Base-by-base conservation (phyloP, 805 yeast genomes). In the Ogataea angusta region DNA sequence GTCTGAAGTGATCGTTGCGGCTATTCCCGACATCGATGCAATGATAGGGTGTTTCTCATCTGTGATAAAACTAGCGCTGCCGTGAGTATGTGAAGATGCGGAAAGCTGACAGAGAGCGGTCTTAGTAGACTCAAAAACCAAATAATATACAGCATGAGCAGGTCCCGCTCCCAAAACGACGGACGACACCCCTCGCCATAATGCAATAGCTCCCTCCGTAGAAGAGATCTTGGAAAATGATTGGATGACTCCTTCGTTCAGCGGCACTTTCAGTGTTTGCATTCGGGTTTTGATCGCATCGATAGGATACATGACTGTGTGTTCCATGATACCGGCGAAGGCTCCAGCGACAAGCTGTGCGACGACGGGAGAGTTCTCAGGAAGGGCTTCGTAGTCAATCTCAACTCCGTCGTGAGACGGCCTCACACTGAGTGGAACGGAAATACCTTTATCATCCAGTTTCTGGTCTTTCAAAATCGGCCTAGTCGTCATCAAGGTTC, bases 241-340 rank as follows among this genome's bases (percentile, higher is more conserved):
- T 31, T 75, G 70, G 19, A 87, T 68, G 30, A 91, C 74, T 15
- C 80, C 73, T 12, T 59, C 64, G 43, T 47, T 47, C 12, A 53
- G 28, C 3, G 47, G 51, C 4, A 61, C 46, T 45, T 58, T 52
- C 25, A 56, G 40, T 38, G 82, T 79, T 62, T 91, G 99, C 91
- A 91, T 87, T 57, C 99, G 72, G 5, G 98, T 93, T 69, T 91
- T 91, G 52, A 91, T 76, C n/a, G 95, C 91, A 62, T 91, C 99
- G 29, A 91, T 80, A 2, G 99, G 99, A 60, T 81, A 91, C 96
- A 91, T 88, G 32, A 91, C 88, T 1, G 96, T 81, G 64, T 91
- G 99, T 62, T 91, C 99, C 97, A 91, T 87, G 42, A 93, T 87
- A 19, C 99, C 99, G n/a, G 99, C 98, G 66, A 89, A 86, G 0